These are phyloP conservation scores for Backusella circina DNA, from an alignment of 192 early-diverging fungal genomes.

Conservation along the genomic window DNA sequence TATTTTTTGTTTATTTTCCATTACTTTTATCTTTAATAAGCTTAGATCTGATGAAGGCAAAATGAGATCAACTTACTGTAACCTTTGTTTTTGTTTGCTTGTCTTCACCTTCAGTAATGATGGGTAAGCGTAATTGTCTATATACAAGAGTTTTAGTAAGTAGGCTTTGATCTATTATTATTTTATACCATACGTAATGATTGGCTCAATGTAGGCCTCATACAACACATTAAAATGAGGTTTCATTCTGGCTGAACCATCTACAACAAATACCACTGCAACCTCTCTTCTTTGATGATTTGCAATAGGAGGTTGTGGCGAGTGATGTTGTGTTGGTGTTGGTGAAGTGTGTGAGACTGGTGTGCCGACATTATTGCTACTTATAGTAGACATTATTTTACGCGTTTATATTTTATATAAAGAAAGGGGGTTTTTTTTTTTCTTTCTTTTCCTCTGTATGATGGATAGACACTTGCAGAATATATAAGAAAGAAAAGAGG, in stretches of 20 bases:
- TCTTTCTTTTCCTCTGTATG: neutral
- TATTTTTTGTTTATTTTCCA: neutral
- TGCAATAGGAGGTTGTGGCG: slow-evolving; percentile 21
- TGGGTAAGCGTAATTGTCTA: slow-evolving; percentile 50
- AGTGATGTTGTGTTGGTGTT: slow-evolving; percentile 7
- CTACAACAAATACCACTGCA: slow-evolving; percentile 52
- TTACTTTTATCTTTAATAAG: neutral
- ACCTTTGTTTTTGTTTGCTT: slow-evolving; percentile 45
- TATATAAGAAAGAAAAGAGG: neutral
- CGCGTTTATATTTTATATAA: neutral
- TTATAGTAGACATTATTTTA: neutral
- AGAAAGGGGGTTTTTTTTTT: neutral
- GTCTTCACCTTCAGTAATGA: slow-evolving; percentile 43
- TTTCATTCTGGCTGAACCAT: slow-evolving; percentile 49
- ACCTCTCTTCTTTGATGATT: slow-evolving; percentile 45
- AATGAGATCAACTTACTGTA: slow-evolving; percentile 36
- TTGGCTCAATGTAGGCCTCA: slow-evolving; percentile 50
- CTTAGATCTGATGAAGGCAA: neutral
- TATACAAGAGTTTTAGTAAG: neutral
- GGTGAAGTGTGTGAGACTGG: slow-evolving; percentile 27
- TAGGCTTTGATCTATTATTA: neutral
- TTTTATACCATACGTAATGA: slow-evolving; percentile 40
- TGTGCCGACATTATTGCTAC: slow-evolving; percentile 9
- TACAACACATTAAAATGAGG: slow-evolving; percentile 41
- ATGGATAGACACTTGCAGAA: no score